A percentile compares a stretch with the other conserved stretches of the same genome.
These are phyloP conservation scores for Ampelocalamus luodianensis DNA, from an alignment of 176 grass and related monocot genomes.

Conservation along the genomic window DNA sequence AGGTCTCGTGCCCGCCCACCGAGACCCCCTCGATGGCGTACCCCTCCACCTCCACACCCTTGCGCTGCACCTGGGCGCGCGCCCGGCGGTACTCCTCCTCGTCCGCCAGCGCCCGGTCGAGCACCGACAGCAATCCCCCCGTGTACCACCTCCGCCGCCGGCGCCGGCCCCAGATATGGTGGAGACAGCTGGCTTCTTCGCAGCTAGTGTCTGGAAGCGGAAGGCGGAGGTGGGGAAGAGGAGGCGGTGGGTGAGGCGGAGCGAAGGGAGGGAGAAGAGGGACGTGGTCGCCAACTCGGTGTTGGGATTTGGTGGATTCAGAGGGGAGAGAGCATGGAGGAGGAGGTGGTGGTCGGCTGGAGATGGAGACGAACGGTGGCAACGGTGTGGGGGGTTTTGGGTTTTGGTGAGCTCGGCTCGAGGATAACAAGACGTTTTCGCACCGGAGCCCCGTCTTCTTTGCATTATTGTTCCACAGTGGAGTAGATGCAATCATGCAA, in stretches of 20 bases:
- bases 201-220: conserved; percentile 45
- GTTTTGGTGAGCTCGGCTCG: conserved; percentile 19
- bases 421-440: conserved; percentile 47
- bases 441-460: not conserved
- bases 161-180: conserved; percentile 1
- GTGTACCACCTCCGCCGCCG: conserved; percentile 25
- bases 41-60: conserved; percentile 85
- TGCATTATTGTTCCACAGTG: not conserved
- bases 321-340: not conserved
- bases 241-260: conserved; percentile 27
- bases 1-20: conserved; percentile 94
- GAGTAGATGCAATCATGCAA: not conserved
- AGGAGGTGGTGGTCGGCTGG: not conserved
- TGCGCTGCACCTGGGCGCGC: conserved; percentile 79
- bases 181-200: conserved; percentile 49
- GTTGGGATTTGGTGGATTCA: not conserved
- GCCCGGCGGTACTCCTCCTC: conserved; percentile 96
- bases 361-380: conserved; percentile 35
- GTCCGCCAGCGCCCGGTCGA: conserved; percentile 71
- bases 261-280: conserved; percentile 44
- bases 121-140: conserved; percentile 62
- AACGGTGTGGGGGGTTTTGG: conserved; percentile 33
- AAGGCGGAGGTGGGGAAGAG: not conserved
- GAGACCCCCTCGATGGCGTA: conserved; percentile 74
- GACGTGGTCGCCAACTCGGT: conserved; percentile 52